Evolutionary conservation across 495 filamentous ascomycete genomes (phyloP).

Genomic region (Talaromyces borbonicus): DNA sequence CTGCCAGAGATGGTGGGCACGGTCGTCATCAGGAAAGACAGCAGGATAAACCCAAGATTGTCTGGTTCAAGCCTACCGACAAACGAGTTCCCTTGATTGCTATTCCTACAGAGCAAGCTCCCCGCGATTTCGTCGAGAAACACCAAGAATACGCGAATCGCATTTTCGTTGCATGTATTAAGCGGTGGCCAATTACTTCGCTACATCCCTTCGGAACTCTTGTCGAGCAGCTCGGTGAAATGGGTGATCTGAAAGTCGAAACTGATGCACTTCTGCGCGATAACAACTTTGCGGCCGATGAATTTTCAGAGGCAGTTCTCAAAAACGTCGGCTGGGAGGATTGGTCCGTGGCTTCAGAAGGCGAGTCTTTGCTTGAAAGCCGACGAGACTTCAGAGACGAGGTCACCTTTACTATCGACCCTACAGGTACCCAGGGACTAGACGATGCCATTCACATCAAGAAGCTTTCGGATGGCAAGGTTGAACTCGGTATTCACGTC

Average conservation of each 20-base stretch:
- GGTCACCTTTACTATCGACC: conserved; percentile 84
- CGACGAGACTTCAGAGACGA: conserved; percentile 89
- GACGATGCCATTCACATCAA: conserved; percentile 91
- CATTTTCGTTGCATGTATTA: conserved; percentile 98
- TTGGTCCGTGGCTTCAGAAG: conserved; percentile 78
- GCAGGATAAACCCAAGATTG: conserved; percentile 98
- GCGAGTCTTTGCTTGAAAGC: conserved; percentile 58
- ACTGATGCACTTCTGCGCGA: conserved; percentile 94
- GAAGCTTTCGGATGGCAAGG: conserved; percentile 64
- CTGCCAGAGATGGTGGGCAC: conserved; percentile 72
- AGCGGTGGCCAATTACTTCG: conserved; percentile 99
- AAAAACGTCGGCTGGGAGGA: conserved; percentile 87
- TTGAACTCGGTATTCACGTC: conserved; percentile 94
- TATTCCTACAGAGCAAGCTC: conserved; percentile 95
- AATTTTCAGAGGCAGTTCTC: conserved; percentile 92
- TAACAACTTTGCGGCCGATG: conserved; percentile 96
- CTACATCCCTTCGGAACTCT: conserved; percentile 96
- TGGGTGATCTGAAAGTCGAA: conserved; percentile 94
- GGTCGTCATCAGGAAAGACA: conserved; percentile 75
- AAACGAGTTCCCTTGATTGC: conserved; percentile 97
- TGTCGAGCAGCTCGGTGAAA: conserved; percentile 92
- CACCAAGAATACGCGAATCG: conserved; percentile 95
- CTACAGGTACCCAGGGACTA: conserved; percentile 71
- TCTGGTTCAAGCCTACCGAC: conserved; percentile 99
- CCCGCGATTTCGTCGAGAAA: conserved; percentile 95